Conservation (phyloP, 2,329 filamentous ascomycete species). For the Arthroderma sp. region DNA sequence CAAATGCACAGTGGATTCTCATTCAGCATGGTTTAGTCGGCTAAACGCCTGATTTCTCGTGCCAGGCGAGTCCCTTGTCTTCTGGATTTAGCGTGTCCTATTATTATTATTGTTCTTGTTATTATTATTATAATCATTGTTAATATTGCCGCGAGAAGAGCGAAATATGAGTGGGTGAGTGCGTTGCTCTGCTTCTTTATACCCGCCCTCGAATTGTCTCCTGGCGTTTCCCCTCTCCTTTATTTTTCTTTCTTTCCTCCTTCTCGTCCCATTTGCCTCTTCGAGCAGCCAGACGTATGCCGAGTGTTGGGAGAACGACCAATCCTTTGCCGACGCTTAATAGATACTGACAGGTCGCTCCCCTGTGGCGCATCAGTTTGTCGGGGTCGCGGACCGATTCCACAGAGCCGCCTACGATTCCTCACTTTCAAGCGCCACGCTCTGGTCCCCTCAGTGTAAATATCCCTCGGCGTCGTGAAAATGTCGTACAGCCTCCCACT, state of each 20-base stretch:
- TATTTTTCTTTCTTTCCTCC: slow-evolving; percentile 1
- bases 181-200: too few relatives aligned
- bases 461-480: slow-evolving; percentile 28
- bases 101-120: too few relatives aligned
- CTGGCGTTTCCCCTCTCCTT: neutral
- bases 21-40: too few relatives aligned
- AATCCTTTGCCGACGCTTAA: neutral
- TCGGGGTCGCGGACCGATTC: too few relatives aligned
- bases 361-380: neutral
- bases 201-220: neutral
- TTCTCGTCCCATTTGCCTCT: neutral
- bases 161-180: too few relatives aligned
- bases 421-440: slow-evolving; percentile 12
- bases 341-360: neutral
- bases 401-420: neutral
- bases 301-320: too few relatives aligned
- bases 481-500: slow-evolving; percentile 29
- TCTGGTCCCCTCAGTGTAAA: slow-evolving; percentile 16
- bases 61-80: too few relatives aligned
- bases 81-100: too few relatives aligned
- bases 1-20: too few relatives aligned
- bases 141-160: too few relatives aligned
- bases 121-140: too few relatives aligned
- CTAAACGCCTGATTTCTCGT: too few relatives aligned
- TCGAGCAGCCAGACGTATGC: neutral